Base-by-base conservation (phyloP, 306 rosid genomes). In the Vigna reflexopilosa region DNA sequence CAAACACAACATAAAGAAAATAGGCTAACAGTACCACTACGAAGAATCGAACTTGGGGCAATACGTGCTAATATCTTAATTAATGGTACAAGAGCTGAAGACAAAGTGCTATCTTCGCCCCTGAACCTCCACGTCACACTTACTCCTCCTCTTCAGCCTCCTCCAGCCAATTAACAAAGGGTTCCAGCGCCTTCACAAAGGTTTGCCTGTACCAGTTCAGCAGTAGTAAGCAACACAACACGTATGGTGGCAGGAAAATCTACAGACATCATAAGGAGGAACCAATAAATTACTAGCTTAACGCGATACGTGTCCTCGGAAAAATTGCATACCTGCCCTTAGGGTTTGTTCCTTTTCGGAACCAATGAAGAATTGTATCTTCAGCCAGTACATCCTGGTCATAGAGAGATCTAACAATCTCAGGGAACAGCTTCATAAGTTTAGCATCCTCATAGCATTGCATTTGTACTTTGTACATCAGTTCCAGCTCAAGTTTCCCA, bases 381-480 rank as follows among this genome's bases (percentile, higher is more conserved):
- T 96, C 99, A 24, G 97, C 99, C 52, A 96, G 93, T 62, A 96
- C 99, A 82, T 96, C 94, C 83, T 93, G 94, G 10, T 96, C 98
- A 80, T 96, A 96, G 24, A 93, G 99, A 69, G 99, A 96, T 85
- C 93, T 85, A 36, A 96, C 47, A 72, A 96, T 91, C 75, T 96
- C 99, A 13, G 90, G 96, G 82, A 96, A 96, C 52, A 96, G 93
- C 84, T 96, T 96, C 99, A 96, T 96, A 84, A 96, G 89, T 89
- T 96, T 96, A 20, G 99, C 97, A 86, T 96, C 99, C 91, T 96
- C 99, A 61, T 96, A 96, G 89, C 99, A 96, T 89, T 93, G 98
- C 98, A 93, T 96, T 85, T 96, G 99, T 51, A 96, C 99, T 83
- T 96, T 96, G 96, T 96, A 96, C 57, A 93, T 85, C 77, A 96